Base-by-base conservation (phyloP, 2,329 filamentous ascomycete genomes). In the Penicillium frequentans region DNA sequence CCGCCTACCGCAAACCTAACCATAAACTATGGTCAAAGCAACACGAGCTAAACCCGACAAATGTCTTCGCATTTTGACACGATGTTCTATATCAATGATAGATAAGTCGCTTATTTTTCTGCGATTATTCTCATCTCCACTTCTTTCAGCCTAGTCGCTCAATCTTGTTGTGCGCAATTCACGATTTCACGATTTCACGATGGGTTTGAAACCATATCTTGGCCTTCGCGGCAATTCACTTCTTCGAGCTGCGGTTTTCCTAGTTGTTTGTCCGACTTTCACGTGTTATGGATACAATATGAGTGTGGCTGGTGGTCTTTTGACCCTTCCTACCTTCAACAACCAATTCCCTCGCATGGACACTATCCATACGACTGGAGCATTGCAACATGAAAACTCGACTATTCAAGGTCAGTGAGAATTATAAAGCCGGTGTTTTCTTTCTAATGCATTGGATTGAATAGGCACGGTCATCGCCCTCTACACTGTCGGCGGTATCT, bases 231-330 rank as follows among this genome's bases (percentile, higher is more conserved):
- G 64, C 44, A 65, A 64, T 59, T 29, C 60, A 44, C 59, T 66
- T 39, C 57, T 65, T n/a, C 54, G 64, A 11, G 62, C 64, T 8
- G 62, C 62, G 9, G 56, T 64, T 3, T 53, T 55, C 39, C 56
- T 69, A 16, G 62, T 68, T 35, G 67, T 68, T 5, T 62, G 56
- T 9, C 68, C 68, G 26, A 63, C 75, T n/a, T 81, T 81, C 58
- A 75, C 81, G 54, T 71, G 80, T 49, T 82, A 80, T 61, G 81
- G 81, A 50, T 83, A 82, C 72, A 82, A 83, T 64, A 79, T 82
- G 63, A 77, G 78, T 47, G 78, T 78, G 47, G 73, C 79, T 21
- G 80, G 80, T 42, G 79, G 80, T 9, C 70, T 82, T 16, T 63
- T 78, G 67, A 75, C 56, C 2, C 62, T 70, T 1, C 53, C 57